Evolutionary conservation across 2,329 filamentous ascomycete genomes (phyloP).

Genomic region (Pseudogymnoascus sp.): DNA sequence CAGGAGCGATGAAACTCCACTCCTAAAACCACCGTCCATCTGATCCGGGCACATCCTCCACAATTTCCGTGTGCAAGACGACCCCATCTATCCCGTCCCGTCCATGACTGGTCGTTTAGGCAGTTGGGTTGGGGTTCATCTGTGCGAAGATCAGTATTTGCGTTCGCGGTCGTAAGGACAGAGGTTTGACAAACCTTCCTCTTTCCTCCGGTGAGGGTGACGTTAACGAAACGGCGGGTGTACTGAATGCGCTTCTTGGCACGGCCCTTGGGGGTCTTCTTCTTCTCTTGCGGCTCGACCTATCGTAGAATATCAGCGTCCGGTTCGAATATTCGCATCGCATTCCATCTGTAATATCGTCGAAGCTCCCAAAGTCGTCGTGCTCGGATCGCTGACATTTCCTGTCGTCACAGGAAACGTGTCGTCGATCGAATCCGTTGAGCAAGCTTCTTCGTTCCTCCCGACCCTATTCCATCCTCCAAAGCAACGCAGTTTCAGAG

Average conservation of each 20-base stretch:
- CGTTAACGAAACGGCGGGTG: slow-evolving; percentile 97
- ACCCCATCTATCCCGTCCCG: slow-evolving; percentile 14
- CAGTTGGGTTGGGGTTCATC: slow-evolving; percentile 84
- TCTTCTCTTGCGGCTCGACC: slow-evolving; percentile 90
- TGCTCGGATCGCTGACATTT: neutral
- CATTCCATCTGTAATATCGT: neutral
- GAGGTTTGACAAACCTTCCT: slow-evolving; percentile 63
- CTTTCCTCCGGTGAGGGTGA: slow-evolving; percentile 96
- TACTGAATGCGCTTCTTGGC: slow-evolving; percentile 95
- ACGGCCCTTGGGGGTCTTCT: slow-evolving; percentile 93
- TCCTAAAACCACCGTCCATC: slow-evolving; percentile 22
- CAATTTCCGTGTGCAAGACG: slow-evolving; percentile 14
- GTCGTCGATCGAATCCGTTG: neutral
- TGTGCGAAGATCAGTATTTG: slow-evolving; percentile 27
- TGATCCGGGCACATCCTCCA: slow-evolving; percentile 21
- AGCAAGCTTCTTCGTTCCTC: slow-evolving; percentile 4
- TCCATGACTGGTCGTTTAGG: slow-evolving; percentile 39
- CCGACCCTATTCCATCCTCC: slow-evolving; percentile 7
- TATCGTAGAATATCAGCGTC: slow-evolving; percentile 32
- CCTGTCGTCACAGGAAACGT: neutral
- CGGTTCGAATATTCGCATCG: slow-evolving; percentile 12
- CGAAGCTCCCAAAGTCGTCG: neutral
- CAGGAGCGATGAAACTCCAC: slow-evolving; percentile 18
- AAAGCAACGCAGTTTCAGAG: slow-evolving; percentile 13
- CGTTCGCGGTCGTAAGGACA: slow-evolving; percentile 9